Base-by-base conservation (phyloP, 2,329 filamentous ascomycete species). In the Zymoseptoria crescenta region DNA sequence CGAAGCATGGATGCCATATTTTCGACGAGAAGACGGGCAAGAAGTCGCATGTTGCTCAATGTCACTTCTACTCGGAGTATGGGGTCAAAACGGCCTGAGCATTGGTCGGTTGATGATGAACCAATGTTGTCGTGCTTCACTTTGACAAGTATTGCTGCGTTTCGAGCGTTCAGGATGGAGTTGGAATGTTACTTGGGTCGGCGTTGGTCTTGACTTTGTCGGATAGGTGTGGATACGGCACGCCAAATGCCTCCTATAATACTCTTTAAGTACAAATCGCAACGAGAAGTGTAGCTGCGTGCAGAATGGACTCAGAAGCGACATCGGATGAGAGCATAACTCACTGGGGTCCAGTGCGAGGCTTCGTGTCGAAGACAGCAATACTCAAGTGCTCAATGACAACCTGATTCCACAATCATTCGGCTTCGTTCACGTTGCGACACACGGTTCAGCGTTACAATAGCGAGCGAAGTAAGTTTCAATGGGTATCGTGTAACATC, bases 1-100 rank as follows among this genome's bases (percentile, higher is more conserved):
- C 90, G 45, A 87, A 83, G 60, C 83, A 84, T 61, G 92, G 92
- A 24, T 96, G 90, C 74, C 83, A 89, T 69, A 84, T 93, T 70
- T 96, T 93, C 73, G 83, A 93, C 68, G 83, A 86, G 64, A 80
- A 80, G 66, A 95, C 90, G 3, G 89, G 92, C 56, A 85, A 85
- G 73, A 84, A 82, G 59, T 87, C 80, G 65, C 87, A 91, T 72
- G 81, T 91, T 52, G 80, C 81, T 59, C 87, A 88, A 69, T 86
- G 83, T 69, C 82, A 84, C 60, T 89, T 89, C 76, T 91, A 84
- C 74, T 92, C 89, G n/a, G 72, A 77, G 57, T 69, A 76, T 55
- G 79, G 80, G 20, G 56, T 67, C 21, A 72, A 67, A 64, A 65
- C 65, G 59, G 64, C 63, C 52, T 45, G 52, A 13, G 21, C 21